phyloP scores from a whole-genome alignment of 2,329 filamentous ascomycete species.

The Tolypocladium album region DNA sequence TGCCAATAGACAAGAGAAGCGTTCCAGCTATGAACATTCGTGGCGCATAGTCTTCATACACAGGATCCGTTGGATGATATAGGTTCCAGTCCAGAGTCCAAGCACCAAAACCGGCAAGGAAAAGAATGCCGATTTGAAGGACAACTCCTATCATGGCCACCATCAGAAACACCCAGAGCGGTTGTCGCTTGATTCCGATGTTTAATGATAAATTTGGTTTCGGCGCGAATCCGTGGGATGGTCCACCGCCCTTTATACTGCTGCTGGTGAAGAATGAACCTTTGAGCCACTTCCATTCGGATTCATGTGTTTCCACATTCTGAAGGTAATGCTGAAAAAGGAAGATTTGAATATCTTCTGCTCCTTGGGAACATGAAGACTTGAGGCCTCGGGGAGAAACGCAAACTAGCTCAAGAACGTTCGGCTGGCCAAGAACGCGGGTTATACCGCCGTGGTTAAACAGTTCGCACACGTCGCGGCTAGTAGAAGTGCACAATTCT shows the following conservation, averaged over 20 bases:
- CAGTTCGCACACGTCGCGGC: slow-evolving; percentile 26
- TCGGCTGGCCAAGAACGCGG: slow-evolving; percentile 20
- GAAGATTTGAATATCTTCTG: not conserved
- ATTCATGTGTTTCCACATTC: not conserved
- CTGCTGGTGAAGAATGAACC: not conserved
- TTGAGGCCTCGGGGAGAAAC: not conserved
- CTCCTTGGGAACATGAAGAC: not conserved
- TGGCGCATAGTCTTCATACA: slow-evolving; percentile 5
- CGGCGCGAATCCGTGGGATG: not conserved
- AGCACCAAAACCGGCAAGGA: slow-evolving; percentile 7
- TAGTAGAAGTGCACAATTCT: slow-evolving; percentile 29
- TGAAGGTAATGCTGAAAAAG: not conserved
- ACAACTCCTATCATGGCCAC: slow-evolving; percentile 5
- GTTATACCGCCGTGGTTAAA: slow-evolving; percentile 20
- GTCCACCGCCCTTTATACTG: not conserved
- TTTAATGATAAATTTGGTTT: slow-evolving; percentile 8
- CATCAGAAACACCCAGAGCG: slow-evolving; percentile 2
- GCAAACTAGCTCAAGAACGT: slow-evolving; percentile 20
- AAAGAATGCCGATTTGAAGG: slow-evolving; percentile 7
- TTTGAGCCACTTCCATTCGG: not conserved
- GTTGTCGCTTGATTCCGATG: slow-evolving; percentile 4
- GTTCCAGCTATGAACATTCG: slow-evolving; percentile 11
- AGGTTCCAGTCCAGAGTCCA: slow-evolving; percentile 6
- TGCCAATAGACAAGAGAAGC: slow-evolving; percentile 7
- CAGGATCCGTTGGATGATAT: not conserved